Evolutionary conservation across 176 grass and related monocot genomes (phyloP).

Genomic region (Rhynchospora breviuscula): DNA sequence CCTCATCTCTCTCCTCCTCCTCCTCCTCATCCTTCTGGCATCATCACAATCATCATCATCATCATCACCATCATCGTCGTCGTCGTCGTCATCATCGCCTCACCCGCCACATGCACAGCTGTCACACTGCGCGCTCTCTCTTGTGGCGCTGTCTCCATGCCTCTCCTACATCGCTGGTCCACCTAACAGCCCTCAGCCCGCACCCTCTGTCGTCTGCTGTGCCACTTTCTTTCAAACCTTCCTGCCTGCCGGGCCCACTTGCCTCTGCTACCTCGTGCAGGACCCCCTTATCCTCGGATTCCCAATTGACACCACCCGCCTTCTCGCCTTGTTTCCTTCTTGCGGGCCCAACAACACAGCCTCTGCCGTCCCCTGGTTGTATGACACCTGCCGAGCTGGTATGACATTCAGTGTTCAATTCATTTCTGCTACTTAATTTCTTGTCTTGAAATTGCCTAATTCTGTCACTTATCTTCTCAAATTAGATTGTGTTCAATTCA

Average conservation of each 20-base stretch:
- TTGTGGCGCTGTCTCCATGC: constrained; percentile 42
- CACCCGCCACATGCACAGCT: not conserved
- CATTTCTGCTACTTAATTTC: too few relatives aligned
- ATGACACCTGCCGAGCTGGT: constrained; percentile 13
- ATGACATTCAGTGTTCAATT: not conserved
- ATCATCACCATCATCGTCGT: not conserved
- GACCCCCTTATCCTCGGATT: constrained; percentile 47
- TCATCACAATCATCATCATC: not conserved
- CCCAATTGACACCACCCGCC: constrained; percentile 33
- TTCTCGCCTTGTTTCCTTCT: constrained; percentile 34
- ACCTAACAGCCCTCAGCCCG: not conserved
- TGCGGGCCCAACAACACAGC: constrained; percentile 27
- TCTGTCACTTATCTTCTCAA: not conserved
- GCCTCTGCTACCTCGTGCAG: constrained; percentile 44
- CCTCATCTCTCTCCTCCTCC: constrained; percentile 6
- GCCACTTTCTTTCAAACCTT: constrained; percentile 41
- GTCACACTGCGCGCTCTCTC: constrained; percentile 23
- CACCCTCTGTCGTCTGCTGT: constrained; percentile 38
- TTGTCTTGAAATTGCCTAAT: not conserved
- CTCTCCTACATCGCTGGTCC: constrained; percentile 33
- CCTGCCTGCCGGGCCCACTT: constrained; percentile 5
- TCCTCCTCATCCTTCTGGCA: constrained; percentile 20
- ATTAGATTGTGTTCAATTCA: not conserved
- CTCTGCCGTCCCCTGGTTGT: constrained; percentile 16
- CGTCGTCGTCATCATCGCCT: not conserved